phyloP scores from a whole-genome alignment of 306 rosid genomes.

The Rosa multiflora region DNA sequence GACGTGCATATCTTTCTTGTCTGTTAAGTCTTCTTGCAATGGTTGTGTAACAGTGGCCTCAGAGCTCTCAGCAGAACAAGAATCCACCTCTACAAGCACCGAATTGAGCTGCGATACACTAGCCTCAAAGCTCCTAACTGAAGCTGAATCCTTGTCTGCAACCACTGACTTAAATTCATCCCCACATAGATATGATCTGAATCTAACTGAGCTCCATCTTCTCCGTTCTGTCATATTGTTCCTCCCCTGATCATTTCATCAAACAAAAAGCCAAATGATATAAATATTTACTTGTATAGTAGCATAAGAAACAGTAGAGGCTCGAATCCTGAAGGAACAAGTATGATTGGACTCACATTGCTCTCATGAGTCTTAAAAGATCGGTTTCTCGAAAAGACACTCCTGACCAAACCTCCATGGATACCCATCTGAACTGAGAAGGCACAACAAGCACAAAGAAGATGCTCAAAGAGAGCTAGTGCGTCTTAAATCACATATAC shows the following conservation, averaged over 20 bases:
- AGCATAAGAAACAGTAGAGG: neutral
- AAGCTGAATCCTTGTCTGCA: conserved; percentile 74
- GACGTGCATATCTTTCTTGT: conserved; percentile 34
- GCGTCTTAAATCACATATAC: conserved; percentile 30
- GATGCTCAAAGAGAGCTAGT: conserved; percentile 29
- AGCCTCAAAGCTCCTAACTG: conserved; percentile 56
- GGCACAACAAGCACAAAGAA: conserved; percentile 21
- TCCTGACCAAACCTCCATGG: conserved; percentile 68
- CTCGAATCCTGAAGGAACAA: neutral
- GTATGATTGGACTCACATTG: conserved; percentile 48
- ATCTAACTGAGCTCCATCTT: conserved; percentile 67
- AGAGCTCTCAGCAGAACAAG: conserved; percentile 60
- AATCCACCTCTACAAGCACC: conserved; percentile 63
- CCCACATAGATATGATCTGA: conserved; percentile 77
- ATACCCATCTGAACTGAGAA: conserved; percentile 60
- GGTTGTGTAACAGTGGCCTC: conserved; percentile 62
- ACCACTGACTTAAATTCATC: conserved; percentile 72
- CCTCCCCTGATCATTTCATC: conserved; percentile 42
- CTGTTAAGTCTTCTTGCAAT: conserved; percentile 27
- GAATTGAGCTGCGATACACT: conserved; percentile 47
- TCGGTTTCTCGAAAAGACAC: conserved; percentile 69
- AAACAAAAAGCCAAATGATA: neutral
- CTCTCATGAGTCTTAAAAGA: conserved; percentile 45
- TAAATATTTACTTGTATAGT: neutral
- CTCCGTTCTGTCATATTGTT: conserved; percentile 53